These are phyloP conservation scores for Phaeotremella skinneri DNA, from an alignment of 768 basidiomycete genomes.

Conservation along the genomic window DNA sequence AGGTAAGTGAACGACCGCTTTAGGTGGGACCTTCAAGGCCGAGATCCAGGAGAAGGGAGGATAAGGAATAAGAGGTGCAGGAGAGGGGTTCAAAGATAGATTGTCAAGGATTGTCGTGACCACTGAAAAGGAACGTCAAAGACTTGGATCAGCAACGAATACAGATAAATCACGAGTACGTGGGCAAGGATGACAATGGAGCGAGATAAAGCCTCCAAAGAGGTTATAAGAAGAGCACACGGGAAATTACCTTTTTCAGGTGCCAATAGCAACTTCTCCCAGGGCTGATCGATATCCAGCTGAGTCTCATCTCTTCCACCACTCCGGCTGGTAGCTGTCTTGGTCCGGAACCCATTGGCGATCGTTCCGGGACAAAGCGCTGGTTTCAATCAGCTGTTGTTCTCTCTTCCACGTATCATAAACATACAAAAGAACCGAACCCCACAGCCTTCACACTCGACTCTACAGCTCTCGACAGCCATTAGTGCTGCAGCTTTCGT, in stretches of 20 bases:
- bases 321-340: constrained; percentile 29
- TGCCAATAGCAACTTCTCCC: constrained; percentile 31
- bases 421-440: constrained; percentile 49
- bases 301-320: constrained; percentile 43
- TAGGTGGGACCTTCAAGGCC: constrained; percentile 25
- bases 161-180: no score
- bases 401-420: neutral
- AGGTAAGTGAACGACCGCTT: constrained; percentile 30
- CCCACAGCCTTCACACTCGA: constrained; percentile 45
- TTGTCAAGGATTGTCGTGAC: constrained; percentile 34
- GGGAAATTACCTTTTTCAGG: constrained; percentile 25
- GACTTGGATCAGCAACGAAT: neutral
- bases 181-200: no score
- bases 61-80: constrained; percentile 37
- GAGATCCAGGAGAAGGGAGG: constrained; percentile 35
- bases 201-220: no score
- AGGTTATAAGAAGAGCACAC: neutral
- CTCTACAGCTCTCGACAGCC: constrained; percentile 42
- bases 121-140: constrained; percentile 13
- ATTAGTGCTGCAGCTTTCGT: constrained; percentile 67
- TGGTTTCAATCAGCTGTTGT: constrained; percentile 6
- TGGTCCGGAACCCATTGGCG: constrained; percentile 47
- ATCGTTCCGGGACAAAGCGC: constrained; percentile 50
- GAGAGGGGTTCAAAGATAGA: constrained; percentile 32
- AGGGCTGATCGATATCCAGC: constrained; percentile 29